Base-by-base conservation (phyloP, 2,329 filamentous ascomycete genomes). In the Diplodia mutila region DNA sequence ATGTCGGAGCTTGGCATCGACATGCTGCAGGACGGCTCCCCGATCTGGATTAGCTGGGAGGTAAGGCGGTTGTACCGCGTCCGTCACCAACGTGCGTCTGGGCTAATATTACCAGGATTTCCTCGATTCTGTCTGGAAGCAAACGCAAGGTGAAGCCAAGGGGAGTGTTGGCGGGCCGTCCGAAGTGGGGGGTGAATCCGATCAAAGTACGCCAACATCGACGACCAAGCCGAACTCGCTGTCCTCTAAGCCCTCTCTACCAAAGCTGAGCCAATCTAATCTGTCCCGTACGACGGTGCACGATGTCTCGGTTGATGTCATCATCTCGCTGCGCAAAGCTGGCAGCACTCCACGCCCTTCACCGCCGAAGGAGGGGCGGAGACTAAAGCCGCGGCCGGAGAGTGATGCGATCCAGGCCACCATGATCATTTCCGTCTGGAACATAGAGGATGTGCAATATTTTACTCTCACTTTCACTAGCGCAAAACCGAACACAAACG, bases 361-460 rank as follows among this genome's bases (percentile, higher is more conserved):
- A 6, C 46, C 46, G 5, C 11, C 64, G 6, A 57, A 57, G 34
- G 52, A 67, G n/a, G 34, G 12, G 6, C 29, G 81, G 72, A 78
- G 37, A 69, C 70, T 48, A 9, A 59, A 51, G 34, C 32, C 54
- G 7, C 55, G 42, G n/a, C 57, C 49, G 4, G 55, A 53, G 32
- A 39, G 34, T 25, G 32, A 54, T n/a, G 79, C 83, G 37, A 77
- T 87, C 0, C 86, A 87, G 70, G 89, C 91, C 25, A 90, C 89
- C 70, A 91, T 93, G 89, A 91, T 93, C 55, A 87, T 93, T 25
- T 91, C 89, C 0, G 86, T 91, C 7, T 94, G 90, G 89, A 82
- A 86, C n/a, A 86, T 90, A 48, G 87, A 91, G 51, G 83, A 85
- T 23, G 85, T 89, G 71, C 87, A 85, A 11, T 93, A 90, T 77